phyloP scores from a whole-genome alignment of 2,329 filamentous ascomycete genomes.

The Polychaeton citri region DNA sequence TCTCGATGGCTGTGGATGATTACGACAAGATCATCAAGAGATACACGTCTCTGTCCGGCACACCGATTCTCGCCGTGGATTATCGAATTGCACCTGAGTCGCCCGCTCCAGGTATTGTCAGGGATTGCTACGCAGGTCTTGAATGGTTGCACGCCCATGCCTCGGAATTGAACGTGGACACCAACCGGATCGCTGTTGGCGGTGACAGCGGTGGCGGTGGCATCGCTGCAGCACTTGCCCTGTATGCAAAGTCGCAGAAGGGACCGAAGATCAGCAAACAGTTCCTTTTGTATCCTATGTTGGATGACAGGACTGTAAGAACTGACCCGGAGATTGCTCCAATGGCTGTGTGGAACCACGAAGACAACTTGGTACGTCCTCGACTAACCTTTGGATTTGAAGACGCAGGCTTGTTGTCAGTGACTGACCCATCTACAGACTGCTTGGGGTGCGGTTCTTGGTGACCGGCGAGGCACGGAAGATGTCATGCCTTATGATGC shows the following conservation, averaged over 20 bases:
- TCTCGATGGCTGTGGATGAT: slow-evolving; percentile 19
- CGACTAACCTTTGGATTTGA: too few relatives aligned
- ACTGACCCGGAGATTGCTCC: slow-evolving; percentile 21
- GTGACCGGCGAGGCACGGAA: slow-evolving; percentile 19
- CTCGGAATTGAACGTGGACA: slow-evolving; percentile 28
- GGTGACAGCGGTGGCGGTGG: slow-evolving; percentile 33
- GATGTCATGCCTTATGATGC: slow-evolving; percentile 24
- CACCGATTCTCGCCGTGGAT: slow-evolving; percentile 26
- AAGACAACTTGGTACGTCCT: slow-evolving; percentile 22
- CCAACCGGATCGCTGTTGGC: slow-evolving; percentile 26
- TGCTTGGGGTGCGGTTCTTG: slow-evolving; percentile 31
- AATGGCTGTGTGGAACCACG: slow-evolving; percentile 23
- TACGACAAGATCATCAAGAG: slow-evolving; percentile 13
- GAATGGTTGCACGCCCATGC: slow-evolving; percentile 27
- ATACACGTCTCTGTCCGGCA: slow-evolving; percentile 14
- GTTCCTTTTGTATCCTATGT: slow-evolving; percentile 35
- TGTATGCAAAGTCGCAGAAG: slow-evolving; percentile 20
- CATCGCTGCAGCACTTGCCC: slow-evolving; percentile 25
- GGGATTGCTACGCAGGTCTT: slow-evolving; percentile 30
- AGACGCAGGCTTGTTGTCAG: not conserved
- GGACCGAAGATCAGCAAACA: slow-evolving; percentile 24
- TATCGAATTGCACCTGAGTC: slow-evolving; percentile 33
- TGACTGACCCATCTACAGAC: slow-evolving; percentile 7
- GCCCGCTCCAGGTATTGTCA: slow-evolving; percentile 21
- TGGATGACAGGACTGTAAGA: slow-evolving; percentile 31